Conservation (phyloP, 176 grass and related monocot species). For the Tuctoria greenei region DNA sequence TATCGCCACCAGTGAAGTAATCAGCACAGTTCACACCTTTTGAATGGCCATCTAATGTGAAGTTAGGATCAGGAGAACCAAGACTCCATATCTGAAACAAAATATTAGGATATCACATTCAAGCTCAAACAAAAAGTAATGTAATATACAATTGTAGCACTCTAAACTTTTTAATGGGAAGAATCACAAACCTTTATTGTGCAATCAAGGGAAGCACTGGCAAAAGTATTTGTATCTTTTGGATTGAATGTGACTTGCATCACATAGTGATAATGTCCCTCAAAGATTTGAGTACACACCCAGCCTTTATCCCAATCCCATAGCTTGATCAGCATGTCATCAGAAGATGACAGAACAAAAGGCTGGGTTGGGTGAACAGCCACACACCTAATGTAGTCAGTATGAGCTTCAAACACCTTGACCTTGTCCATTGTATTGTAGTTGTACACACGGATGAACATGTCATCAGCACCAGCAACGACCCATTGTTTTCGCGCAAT, state of each 20-base stretch:
- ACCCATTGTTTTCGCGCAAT: slow-evolving; percentile 82
- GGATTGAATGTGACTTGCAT: slow-evolving; percentile 83
- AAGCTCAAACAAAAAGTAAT: too few species aligned
- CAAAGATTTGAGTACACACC: slow-evolving; percentile 81
- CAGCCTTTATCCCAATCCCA: slow-evolving; percentile 84
- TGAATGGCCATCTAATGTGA: slow-evolving; percentile 67
- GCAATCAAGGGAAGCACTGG: slow-evolving; percentile 88
- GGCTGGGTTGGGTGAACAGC: slow-evolving; percentile 66
- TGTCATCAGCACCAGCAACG: slow-evolving; percentile 88
- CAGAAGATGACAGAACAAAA: slow-evolving; percentile 69
- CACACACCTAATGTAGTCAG: slow-evolving; percentile 78
- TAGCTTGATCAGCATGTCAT: slow-evolving; percentile 80
- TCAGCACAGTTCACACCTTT: slow-evolving; percentile 82
- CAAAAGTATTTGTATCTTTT: slow-evolving; percentile 80
- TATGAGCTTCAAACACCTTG: slow-evolving; percentile 81
- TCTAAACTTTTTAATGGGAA: too few species aligned
- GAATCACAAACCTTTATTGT: slow-evolving; percentile 62
- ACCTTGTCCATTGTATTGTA: slow-evolving; percentile 87
- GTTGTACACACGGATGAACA: slow-evolving; percentile 86
- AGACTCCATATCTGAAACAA: slow-evolving; percentile 70
- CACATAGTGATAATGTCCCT: slow-evolving; percentile 79
- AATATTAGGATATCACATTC: too few species aligned
- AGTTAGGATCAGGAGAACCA: slow-evolving; percentile 74
- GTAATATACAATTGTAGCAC: too few species aligned
- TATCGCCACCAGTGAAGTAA: slow-evolving; percentile 82